Percentiles rank a stretch among this genome's conserved stretches.
These are phyloP conservation scores for Vitis hybrid DNA, from an alignment of 177 flowering plant genomes.

Conservation along the genomic window DNA sequence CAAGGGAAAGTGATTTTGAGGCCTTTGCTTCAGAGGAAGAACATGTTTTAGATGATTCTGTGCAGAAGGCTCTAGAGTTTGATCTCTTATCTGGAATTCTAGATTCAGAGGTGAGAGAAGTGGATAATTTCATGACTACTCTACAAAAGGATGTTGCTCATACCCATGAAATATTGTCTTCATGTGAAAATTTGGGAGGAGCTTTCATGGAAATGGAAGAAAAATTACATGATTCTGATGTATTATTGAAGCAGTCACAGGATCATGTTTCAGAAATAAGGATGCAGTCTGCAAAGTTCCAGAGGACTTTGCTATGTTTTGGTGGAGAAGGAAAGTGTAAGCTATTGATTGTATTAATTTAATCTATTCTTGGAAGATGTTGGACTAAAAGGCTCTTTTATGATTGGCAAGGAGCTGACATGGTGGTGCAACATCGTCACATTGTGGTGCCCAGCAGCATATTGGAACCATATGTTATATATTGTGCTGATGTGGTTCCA, in stretches of 20 bases:
- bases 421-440: too few relatives aligned
- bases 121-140: conserved; percentile 41
- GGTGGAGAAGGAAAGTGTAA: conserved; percentile 40
- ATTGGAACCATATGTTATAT: too few relatives aligned
- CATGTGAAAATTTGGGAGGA: conserved; percentile 33
- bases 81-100: conserved; percentile 63
- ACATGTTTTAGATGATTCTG: conserved; percentile 25
- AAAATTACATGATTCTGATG: conserved; percentile 60
- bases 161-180: conserved; percentile 41
- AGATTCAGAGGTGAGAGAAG: conserved; percentile 65
- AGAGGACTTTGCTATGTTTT: conserved; percentile 34
- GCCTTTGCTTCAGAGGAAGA: conserved; percentile 38
- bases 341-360: conserved; percentile 11
- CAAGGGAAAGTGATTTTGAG: conserved; percentile 69
- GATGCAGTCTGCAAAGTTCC: conserved; percentile 55
- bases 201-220: conserved; percentile 37
- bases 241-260: conserved; percentile 61
- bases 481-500: too few relatives aligned
- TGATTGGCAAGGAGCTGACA: too few relatives aligned
- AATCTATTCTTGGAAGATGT: too few relatives aligned
- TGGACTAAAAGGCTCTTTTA: too few relatives aligned
- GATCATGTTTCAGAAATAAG: conserved; percentile 60
- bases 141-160: conserved; percentile 44
- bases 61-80: conserved; percentile 58
- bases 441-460: too few relatives aligned